phyloP scores from a whole-genome alignment of 75 land plant genomes.

The Selaginella moellendorffii region DNA sequence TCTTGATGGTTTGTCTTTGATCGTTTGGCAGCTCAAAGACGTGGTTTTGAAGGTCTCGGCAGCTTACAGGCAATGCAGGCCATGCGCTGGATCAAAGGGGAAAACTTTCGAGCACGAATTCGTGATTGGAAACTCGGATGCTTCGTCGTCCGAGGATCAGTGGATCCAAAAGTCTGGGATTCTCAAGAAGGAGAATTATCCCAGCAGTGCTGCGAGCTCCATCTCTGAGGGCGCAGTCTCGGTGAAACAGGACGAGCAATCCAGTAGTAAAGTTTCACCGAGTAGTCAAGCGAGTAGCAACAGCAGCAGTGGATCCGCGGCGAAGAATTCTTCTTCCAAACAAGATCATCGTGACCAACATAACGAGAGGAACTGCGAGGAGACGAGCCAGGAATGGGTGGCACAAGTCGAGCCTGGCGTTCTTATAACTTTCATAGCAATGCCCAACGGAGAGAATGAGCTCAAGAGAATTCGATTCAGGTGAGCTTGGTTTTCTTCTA shows the following conservation, averaged over 20 bases:
- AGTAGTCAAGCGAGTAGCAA: constrained; percentile 29
- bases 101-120: constrained; percentile 9
- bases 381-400: constrained; percentile 62
- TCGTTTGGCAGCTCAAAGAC: constrained; percentile 60
- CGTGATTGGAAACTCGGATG: background rate
- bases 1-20: background rate
- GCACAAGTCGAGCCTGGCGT: constrained; percentile 98
- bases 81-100: constrained; percentile 42
- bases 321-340: too few relatives aligned
- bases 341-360: too few relatives aligned
- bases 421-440: constrained; percentile 70
- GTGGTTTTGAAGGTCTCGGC: constrained; percentile 68
- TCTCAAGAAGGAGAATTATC: background rate
- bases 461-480: constrained; percentile 94
- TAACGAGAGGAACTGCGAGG: too few relatives aligned
- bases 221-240: constrained; percentile 10
- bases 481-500: constrained; percentile 18
- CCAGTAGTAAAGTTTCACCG: constrained; percentile 11
- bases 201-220: background rate
- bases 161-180: background rate
- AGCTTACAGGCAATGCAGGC: constrained; percentile 78
- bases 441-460: constrained; percentile 75
- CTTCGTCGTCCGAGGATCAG: background rate
- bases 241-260: constrained; percentile 31
- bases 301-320: constrained; percentile 41